phyloP scores from a whole-genome alignment of 257 asterid species.

The Gentiana macrophylla region DNA sequence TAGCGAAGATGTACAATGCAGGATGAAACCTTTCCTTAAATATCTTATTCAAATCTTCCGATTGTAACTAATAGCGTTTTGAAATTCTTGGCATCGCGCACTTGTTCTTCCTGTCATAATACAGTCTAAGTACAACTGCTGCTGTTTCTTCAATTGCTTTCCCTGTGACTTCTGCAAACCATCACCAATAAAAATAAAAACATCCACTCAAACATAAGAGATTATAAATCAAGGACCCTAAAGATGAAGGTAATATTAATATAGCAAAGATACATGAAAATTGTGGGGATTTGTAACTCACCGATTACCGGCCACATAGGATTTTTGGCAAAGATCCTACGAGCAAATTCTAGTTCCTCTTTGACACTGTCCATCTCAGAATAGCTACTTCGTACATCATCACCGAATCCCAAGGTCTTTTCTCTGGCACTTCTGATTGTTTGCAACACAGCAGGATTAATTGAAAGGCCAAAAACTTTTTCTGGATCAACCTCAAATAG shows the following conservation, averaged over 20 bases:
- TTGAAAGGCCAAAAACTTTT: conserved; percentile 82
- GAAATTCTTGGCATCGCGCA: conserved; percentile 96
- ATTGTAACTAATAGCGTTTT: conserved; percentile 42
- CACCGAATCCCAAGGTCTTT: conserved; percentile 59
- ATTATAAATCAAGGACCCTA: neutral
- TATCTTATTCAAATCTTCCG: conserved; percentile 4
- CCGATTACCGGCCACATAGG: conserved; percentile 98
- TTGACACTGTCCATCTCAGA: conserved; percentile 63
- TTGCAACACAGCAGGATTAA: conserved; percentile 63
- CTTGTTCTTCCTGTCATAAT: conserved; percentile 76
- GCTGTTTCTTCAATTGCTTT: conserved; percentile 98
- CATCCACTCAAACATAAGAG: neutral
- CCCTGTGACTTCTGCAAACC: conserved; percentile 74
- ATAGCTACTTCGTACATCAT: conserved; percentile 41
- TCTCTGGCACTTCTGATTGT: conserved; percentile 81
- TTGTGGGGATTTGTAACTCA: conserved; percentile 17
- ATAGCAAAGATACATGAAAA: neutral
- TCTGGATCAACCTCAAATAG: conserved; percentile 75
- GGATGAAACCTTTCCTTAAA: neutral
- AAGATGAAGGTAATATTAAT: neutral
- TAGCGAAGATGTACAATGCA: too few relatives aligned
- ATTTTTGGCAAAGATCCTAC: conserved; percentile 55
- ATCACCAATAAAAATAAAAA: conserved; percentile 9
- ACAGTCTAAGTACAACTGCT: conserved; percentile 69
- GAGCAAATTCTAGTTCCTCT: conserved; percentile 65